Percentiles rank a stretch among this genome's conserved stretches.
phyloP scores from a whole-genome alignment of 768 basidiomycete species.

The Lactifluus hygrophoroides region DNA sequence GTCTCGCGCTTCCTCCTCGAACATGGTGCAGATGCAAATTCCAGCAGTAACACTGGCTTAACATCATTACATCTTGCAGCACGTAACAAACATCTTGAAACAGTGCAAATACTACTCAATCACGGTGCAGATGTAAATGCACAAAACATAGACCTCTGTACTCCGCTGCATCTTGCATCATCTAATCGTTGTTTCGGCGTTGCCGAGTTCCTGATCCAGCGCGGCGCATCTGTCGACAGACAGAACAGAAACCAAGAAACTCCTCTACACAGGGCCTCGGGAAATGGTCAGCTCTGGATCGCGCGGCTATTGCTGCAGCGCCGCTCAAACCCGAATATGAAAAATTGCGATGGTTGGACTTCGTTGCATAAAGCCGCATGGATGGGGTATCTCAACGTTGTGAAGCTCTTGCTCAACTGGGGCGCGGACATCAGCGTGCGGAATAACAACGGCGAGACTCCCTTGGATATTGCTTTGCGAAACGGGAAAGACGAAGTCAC shows the following conservation, averaged over 20 bases:
- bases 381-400: not conserved
- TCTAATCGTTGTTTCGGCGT: not conserved
- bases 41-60: too few relatives aligned
- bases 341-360: not conserved
- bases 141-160: not conserved
- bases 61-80: not conserved
- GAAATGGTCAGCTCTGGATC: not conserved
- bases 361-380: not conserved
- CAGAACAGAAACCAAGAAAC: not conserved
- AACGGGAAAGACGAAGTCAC: not conserved
- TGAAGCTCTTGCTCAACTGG: not conserved
- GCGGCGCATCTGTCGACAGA: not conserved
- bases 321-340: not conserved
- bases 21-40: too few relatives aligned
- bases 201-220: not conserved
- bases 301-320: not conserved
- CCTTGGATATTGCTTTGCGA: not conserved
- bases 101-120: not conserved
- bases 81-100: not conserved
- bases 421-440: not conserved
- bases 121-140: not conserved
- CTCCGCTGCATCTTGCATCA: too few relatives aligned
- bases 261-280: not conserved
- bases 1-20: too few relatives aligned
- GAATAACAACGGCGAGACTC: not conserved